Evolutionary conservation across 345 rosid species (phyloP).

Genomic region (Rhodamnia rubescens): DNA sequence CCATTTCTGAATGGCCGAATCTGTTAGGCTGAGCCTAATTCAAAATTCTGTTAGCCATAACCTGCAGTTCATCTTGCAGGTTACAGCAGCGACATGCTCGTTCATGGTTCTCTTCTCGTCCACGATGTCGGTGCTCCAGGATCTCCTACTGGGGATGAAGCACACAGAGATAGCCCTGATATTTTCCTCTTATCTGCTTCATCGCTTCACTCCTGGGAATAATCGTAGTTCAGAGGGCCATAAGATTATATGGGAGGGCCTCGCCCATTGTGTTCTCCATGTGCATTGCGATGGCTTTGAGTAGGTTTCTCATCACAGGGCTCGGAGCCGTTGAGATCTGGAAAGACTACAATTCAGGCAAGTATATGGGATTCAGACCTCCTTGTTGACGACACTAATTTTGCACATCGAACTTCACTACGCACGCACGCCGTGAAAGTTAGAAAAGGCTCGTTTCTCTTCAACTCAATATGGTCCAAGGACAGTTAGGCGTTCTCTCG

Average conservation of each 20-base stretch:
- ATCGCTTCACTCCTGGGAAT: conserved; percentile 50
- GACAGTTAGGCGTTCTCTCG: not conserved
- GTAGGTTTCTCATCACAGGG: conserved; percentile 26
- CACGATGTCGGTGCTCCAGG: conserved; percentile 52
- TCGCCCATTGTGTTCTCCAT: conserved; percentile 13
- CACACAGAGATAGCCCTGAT: conserved; percentile 31
- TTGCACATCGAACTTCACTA: not conserved
- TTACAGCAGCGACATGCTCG: conserved; percentile 70
- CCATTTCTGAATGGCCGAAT: not conserved
- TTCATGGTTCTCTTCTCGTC: conserved; percentile 73
- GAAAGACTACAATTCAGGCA: conserved; percentile 43
- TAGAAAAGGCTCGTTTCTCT: not conserved
- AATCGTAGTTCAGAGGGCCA: conserved; percentile 44
- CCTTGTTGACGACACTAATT: conserved; percentile 22
- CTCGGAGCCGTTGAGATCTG: conserved; percentile 53
- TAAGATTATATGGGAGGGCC: conserved; percentile 45
- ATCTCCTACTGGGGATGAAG: conserved; percentile 60
- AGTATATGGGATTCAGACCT: conserved; percentile 54
- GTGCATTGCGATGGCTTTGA: too few species aligned
- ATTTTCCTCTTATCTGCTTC: conserved; percentile 49
- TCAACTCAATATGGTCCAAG: not conserved
- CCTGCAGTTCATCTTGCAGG: conserved; percentile 12
- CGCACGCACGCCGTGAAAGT: not conserved
- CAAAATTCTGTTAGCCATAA: not conserved
- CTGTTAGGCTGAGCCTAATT: too few species aligned